Conservation (phyloP, 2,329 filamentous ascomycete species). For the Nigrospora osmanthi region DNA sequence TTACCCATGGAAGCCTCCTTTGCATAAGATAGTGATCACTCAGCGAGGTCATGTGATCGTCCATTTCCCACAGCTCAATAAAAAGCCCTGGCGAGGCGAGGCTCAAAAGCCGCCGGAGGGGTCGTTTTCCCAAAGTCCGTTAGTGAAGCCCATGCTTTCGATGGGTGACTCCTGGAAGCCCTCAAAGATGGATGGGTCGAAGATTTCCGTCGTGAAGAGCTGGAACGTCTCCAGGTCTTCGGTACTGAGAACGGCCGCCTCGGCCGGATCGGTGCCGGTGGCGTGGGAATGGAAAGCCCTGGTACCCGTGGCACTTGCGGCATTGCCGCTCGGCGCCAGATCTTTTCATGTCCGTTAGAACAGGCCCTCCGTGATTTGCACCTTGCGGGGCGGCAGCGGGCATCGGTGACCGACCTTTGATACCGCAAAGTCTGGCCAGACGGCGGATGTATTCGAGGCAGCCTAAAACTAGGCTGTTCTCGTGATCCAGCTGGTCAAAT, state of each 20-base stretch:
- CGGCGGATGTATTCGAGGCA: constrained; percentile 2
- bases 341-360: neutral
- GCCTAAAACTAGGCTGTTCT: neutral
- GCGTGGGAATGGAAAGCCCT: neutral
- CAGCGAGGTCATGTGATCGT: no score
- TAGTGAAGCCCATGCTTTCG: constrained; percentile 10
- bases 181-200: constrained; percentile 1
- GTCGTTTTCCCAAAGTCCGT: neutral
- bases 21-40: no score
- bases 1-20: no score
- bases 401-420: neutral
- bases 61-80: no score
- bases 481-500: neutral
- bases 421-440: neutral
- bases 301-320: neutral
- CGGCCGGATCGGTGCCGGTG: neutral
- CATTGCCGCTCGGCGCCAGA: neutral
- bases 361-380: neutral
- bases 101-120: neutral
- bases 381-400: neutral
- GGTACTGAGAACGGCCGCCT: neutral
- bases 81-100: no score
- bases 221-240: neutral
- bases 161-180: neutral
- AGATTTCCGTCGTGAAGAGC: constrained; percentile 1